Conservation (phyloP, 768 basidiomycete genomes). For the Termitomyces sp. region DNA sequence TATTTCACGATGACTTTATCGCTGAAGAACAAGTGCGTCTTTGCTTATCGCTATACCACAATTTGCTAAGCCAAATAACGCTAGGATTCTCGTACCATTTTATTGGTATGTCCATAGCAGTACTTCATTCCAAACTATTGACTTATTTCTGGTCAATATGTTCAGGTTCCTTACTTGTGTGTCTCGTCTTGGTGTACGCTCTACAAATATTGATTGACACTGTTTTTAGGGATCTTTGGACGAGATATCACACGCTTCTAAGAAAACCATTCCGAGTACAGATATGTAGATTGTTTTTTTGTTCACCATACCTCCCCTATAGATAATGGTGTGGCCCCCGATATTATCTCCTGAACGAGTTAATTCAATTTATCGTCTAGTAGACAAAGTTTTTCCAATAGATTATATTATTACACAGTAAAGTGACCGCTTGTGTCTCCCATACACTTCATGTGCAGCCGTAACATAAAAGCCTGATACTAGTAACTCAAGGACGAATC, state of each 20-base stretch:
- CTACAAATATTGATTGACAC: neutral
- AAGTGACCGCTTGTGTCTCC: too few species aligned
- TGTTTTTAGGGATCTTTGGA: constrained; percentile 10
- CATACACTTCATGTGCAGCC: too few species aligned
- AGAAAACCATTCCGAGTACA: too few species aligned
- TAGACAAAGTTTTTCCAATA: too few species aligned
- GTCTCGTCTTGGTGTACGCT: neutral
- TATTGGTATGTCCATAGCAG: constrained; percentile 6
- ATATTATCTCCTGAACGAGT: too few species aligned
- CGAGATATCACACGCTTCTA: constrained; percentile 56
- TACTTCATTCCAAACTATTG: neutral
- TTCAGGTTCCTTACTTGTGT: constrained; percentile 10
- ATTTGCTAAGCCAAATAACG: neutral
- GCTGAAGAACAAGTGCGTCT: constrained; percentile 60
- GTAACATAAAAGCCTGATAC: too few species aligned
- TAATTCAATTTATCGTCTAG: too few species aligned
- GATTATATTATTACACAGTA: too few species aligned
- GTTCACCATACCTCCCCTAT: too few species aligned
- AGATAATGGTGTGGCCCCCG: too few species aligned
- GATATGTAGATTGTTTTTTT: too few species aligned
- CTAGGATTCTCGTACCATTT: constrained; percentile 11
- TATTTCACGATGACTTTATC: constrained; percentile 80
- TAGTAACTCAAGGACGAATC: too few species aligned
- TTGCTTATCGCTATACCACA: neutral
- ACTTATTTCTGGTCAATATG: neutral